Conservation (phyloP, 2,329 filamentous ascomycete species). For the Pseudocercospora eumusae region DNA sequence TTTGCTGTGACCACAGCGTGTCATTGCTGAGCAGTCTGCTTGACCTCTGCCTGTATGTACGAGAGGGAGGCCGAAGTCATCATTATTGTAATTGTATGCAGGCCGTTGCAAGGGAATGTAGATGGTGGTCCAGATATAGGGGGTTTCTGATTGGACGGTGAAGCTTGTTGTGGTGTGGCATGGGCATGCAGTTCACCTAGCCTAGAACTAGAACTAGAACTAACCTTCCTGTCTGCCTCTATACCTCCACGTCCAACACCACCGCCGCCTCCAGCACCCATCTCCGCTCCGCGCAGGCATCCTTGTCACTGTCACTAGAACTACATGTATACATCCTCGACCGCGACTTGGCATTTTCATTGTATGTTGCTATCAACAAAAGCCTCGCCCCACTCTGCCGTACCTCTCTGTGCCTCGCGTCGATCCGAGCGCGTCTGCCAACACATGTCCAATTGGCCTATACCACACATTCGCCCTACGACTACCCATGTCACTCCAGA, state of each 20-base stretch:
- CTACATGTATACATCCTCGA: too few relatives aligned
- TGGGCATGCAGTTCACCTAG: constrained; percentile 7
- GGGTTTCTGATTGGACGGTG: constrained; percentile 5
- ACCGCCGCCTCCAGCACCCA: background rate
- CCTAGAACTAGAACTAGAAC: too few relatives aligned
- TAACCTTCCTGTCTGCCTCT: constrained; percentile 5
- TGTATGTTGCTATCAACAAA: background rate
- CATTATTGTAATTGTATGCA: background rate
- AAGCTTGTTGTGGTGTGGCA: constrained; percentile 12
- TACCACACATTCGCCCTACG: background rate
- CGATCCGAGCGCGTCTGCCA: constrained; percentile 11
- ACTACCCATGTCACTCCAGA: constrained; percentile 15
- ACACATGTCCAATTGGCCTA: constrained; percentile 2
- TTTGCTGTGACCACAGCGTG: too few relatives aligned
- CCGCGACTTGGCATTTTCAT: background rate
- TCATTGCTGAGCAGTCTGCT: too few relatives aligned
- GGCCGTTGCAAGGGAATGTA: constrained; percentile 4
- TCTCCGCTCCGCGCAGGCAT: background rate
- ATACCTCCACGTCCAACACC: constrained; percentile 5
- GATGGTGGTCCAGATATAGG: constrained; percentile 2
- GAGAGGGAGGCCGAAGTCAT: background rate
- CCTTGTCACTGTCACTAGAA: background rate
- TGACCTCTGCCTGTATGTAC: background rate
- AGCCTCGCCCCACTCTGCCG: constrained; percentile 13
- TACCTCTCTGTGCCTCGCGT: constrained; percentile 10